These are phyloP conservation scores for Stachybotrys chlorohalonatus DNA, from an alignment of 2,329 filamentous ascomycete species.

Conservation along the genomic window DNA sequence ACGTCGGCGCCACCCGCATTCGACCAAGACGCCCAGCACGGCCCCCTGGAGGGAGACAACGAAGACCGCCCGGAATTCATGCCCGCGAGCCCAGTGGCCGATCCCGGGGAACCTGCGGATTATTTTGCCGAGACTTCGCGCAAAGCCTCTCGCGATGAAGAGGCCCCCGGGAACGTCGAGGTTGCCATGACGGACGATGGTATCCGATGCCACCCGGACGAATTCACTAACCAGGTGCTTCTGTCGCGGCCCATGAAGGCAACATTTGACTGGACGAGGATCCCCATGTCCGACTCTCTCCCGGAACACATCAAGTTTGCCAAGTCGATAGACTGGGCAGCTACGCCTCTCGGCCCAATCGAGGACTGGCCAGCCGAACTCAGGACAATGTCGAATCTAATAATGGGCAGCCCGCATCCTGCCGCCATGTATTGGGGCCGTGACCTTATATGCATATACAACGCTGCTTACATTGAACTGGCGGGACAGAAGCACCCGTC, in stretches of 20 bases:
- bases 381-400: conserved; percentile 69
- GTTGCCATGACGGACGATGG: conserved; percentile 16
- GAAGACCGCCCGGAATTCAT: conserved; percentile 27
- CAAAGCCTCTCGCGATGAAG: conserved; percentile 5
- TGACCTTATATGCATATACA: conserved; percentile 60
- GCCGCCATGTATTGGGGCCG: conserved; percentile 73
- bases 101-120: conserved; percentile 22
- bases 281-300: conserved; percentile 53
- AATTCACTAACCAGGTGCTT: conserved; percentile 32
- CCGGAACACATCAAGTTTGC: conserved; percentile 66
- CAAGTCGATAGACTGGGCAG: conserved; percentile 62
- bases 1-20: conserved; percentile 28
- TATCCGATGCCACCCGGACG: conserved; percentile 26
- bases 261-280: conserved; percentile 75
- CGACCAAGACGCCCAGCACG: conserved; percentile 9
- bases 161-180: conserved; percentile 4
- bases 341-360: conserved; percentile 66
- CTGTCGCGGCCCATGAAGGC: conserved; percentile 26
- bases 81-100: conserved; percentile 21
- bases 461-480: conserved; percentile 61
- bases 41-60: conserved; percentile 10
- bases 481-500: conserved; percentile 69
- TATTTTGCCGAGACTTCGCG: conserved; percentile 31
- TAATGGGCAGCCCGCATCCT: conserved; percentile 71
- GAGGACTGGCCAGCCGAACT: conserved; percentile 64